Evolutionary conservation across 768 basidiomycete species (phyloP), one percentile per base, ranked within the genome.

Genomic region (Kwoniella sp.): DNA sequence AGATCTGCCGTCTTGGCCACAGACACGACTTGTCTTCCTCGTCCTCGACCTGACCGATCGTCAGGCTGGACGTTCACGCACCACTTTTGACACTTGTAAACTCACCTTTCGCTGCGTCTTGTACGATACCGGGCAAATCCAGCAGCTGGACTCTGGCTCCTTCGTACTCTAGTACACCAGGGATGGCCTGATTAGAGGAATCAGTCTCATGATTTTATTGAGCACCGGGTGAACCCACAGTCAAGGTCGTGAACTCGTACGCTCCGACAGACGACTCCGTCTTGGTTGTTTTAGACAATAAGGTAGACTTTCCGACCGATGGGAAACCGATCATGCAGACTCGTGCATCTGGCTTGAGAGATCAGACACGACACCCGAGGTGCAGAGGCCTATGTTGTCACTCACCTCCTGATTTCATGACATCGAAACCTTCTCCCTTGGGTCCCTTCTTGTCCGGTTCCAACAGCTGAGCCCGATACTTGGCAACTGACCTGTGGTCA

Each of bases 251-350:
- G 75, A 95, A 96, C 72, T 96, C 92, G 69, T 95, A 96, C 10
- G 89, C 88, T 12, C 92, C 95, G 0, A 87, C 77, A 65, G 86
- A 86, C 3, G 88, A 90, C 37, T 82, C 83, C 0, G 95, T 99
- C 60, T 91, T 85, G 0, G 95, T 99, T 53, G 85, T 82, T 78
- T 92, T 96, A 70, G 82, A 85, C 23, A 98, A 79, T 28, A 98
- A 80, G 1, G 95, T 98, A 8, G 89, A 93, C 83, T 96, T 80
- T 67, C 92, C 93, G 40, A 95, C 90, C 5, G 91, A 93, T 0
- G 92, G 93, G 75, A 96, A 95, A 8, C 93, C 92, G 39, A 95
- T 95, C 48, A 95, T 77, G 19, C 89, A 88, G 20, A 92, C 86
- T 67, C 89, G 78, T 34, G 90, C 89, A 77, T 93, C 91, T 76